phyloP scores from a whole-genome alignment of 495 filamentous ascomycete species.

The Hapsidospora chrysogenum region DNA sequence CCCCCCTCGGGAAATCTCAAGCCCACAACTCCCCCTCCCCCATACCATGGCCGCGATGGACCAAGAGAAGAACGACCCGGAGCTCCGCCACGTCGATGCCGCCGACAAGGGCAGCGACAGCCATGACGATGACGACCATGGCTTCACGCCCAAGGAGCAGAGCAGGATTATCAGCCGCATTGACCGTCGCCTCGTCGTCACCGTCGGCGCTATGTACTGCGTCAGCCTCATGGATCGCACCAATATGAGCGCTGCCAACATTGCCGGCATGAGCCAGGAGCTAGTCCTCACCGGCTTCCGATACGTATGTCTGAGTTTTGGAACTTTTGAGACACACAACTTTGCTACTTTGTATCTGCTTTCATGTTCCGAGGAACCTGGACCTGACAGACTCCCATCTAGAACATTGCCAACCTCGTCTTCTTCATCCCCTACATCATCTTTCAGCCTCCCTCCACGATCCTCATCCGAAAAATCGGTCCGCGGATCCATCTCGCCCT shows the following conservation, averaged over 20 bases:
- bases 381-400: neutral
- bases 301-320: constrained; percentile 13
- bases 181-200: constrained; percentile 46
- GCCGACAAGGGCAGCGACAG: neutral
- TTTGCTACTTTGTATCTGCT: no score
- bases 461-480: constrained; percentile 42
- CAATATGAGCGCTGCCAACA: constrained; percentile 44
- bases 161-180: constrained; percentile 37
- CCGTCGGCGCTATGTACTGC: constrained; percentile 48
- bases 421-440: constrained; percentile 53
- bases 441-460: constrained; percentile 41
- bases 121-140: constrained; percentile 10
- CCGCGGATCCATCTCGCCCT: constrained; percentile 35
- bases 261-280: constrained; percentile 45
- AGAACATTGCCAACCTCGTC: constrained; percentile 20
- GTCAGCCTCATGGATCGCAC: constrained; percentile 52
- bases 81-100: neutral
- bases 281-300: constrained; percentile 23
- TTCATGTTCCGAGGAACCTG: no score
- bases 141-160: constrained; percentile 19
- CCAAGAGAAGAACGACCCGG: neutral
- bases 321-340: no score
- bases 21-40: no score
- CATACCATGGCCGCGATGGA: no score
- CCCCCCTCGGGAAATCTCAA: no score